Base-by-base conservation (phyloP, 345 rosid genomes). In the Angophora floribunda region DNA sequence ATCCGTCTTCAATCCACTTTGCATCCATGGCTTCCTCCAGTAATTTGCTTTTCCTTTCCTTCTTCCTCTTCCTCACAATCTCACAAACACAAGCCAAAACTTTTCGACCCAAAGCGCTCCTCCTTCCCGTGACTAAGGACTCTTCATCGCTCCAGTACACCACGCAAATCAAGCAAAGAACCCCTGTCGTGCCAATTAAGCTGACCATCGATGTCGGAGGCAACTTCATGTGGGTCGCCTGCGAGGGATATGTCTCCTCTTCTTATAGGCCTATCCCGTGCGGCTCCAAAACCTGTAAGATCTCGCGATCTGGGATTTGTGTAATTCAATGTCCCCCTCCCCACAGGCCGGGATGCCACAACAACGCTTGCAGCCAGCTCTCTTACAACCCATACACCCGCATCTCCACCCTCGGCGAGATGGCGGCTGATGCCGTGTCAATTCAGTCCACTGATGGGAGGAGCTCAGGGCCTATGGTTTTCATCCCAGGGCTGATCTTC, bases 401-500 rank as follows among this genome's bases (percentile, higher is more conserved):
- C n/a, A 45, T 47, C 13, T 41, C 32, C 14, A 36, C 17, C 79
- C 12, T 7, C 15, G 51, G 78, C 6, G 75, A 59, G 61, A 32
- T 86, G 87, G n/a, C 52, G 4, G 47, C 75, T 9, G 87, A 86
- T 28, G 52, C 52, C 10, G 87, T 28, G 7, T 41, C 19, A 30
- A 22, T 59, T 36, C 70, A 16, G 41, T 86, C 87, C 41, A 59
- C 44, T 28, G 79, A 86, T 15, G 87, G 79, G 30, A 86, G 50
- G 30, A 86, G n/a, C 52, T 63, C 87, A 21, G 26, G 80, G 6
- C 51, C 51, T 36, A 16, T 47, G 12, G 30, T 70, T 36, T 36
- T 51, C 84, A 11, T 86, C 50, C 70, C 89, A 13, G 36, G 88
- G 88, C 21, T 91, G 87, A n/a, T 86, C 52, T 85, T 88, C 89